Base-by-base conservation (phyloP, 805 yeast species). In the Metschnikowia sp. region DNA sequence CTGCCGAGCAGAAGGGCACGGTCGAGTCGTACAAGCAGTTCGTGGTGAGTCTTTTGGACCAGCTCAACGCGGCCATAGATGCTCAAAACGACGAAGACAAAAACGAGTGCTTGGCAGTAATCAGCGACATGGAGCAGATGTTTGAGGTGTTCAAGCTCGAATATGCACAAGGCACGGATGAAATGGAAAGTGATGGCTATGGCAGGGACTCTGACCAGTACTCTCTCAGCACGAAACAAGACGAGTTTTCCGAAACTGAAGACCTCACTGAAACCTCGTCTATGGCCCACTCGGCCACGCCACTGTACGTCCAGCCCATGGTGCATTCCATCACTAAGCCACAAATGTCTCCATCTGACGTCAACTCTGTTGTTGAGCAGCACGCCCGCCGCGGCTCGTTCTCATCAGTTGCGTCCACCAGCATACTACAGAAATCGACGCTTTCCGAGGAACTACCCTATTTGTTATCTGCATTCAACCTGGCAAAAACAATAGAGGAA, bases 91-190 rank as follows among this genome's bases (percentile, higher is more conserved):
- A 76, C 15, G 76, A 78, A 36, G 78, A 78, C 10, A 81, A 82
- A 47, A 76, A 80, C 65, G 89, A 85, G 58, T 84, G 88, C 54
- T 70, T 84, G 45, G 80, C 81, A 0, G 83, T 83, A 30, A 80
- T 85, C 29, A 75, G 75, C 49, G 90, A 84, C 54, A 83, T 85
- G 65, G 90, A 84, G 57, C 77, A 81, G 54, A 85, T 85, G 89
- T 84, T 82, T 61, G 84, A 82, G 39, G 76, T 81, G 0, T 72
- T 63, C 55, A 72, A 69, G 50, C 52, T 69, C 35, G 76, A 72
- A 42, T 61, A 58, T 36, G 58, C 63, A 8, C 61, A 57, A 39
- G 58, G 61, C 36, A 49, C 51, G 10, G 42, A 18, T 15, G 42
- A 39, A 15, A 4, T 22, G 26, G 26, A 22, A 22, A 22, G 26